phyloP scores from a whole-genome alignment of 192 early-diverging fungal species.

The Rhizophagus sp. region DNA sequence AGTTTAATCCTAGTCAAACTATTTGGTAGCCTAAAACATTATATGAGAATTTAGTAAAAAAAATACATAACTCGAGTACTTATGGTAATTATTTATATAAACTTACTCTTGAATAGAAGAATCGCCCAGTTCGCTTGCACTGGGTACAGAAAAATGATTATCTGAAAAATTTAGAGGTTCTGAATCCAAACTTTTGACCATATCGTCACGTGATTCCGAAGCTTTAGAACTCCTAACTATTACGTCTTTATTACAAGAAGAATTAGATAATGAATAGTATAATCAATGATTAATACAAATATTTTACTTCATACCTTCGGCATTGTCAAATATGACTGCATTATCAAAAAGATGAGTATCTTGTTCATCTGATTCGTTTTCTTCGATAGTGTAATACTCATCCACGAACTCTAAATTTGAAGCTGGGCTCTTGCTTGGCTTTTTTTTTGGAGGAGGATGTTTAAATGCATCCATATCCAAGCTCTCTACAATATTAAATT shows the following conservation, averaged over 20 bases:
- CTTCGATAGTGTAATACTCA: slow-evolving; percentile 45
- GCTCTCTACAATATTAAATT: slow-evolving; percentile 35
- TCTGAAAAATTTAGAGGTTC: slow-evolving; percentile 40
- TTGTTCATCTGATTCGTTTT: slow-evolving; percentile 30
- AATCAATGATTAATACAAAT: slow-evolving; percentile 1
- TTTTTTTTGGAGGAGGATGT: slow-evolving; percentile 1
- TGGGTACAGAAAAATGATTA: slow-evolving; percentile 49
- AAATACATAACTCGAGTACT: background rate
- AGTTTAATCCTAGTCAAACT: slow-evolving; percentile 52
- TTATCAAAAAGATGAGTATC: slow-evolving; percentile 32
- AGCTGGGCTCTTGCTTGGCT: slow-evolving; percentile 8
- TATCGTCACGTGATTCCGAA: slow-evolving; percentile 11
- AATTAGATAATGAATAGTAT: too few relatives aligned
- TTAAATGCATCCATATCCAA: slow-evolving; percentile 58
- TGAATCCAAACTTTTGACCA: background rate
- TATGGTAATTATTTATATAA: background rate
- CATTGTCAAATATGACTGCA: slow-evolving; percentile 33
- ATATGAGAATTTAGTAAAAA: background rate
- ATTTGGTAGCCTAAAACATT: slow-evolving; percentile 12
- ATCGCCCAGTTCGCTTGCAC: slow-evolving; percentile 32
- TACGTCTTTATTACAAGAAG: slow-evolving; percentile 4
- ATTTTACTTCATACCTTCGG: slow-evolving; percentile 34
- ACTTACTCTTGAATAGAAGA: slow-evolving; percentile 23
- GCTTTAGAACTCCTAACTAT: background rate
- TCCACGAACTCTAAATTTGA: slow-evolving; percentile 46